Percentiles rank a stretch among this genome's conserved stretches.
phyloP scores from a whole-genome alignment of 352 stramenopile genomes.

The Paralagenidium karlingii region DNA sequence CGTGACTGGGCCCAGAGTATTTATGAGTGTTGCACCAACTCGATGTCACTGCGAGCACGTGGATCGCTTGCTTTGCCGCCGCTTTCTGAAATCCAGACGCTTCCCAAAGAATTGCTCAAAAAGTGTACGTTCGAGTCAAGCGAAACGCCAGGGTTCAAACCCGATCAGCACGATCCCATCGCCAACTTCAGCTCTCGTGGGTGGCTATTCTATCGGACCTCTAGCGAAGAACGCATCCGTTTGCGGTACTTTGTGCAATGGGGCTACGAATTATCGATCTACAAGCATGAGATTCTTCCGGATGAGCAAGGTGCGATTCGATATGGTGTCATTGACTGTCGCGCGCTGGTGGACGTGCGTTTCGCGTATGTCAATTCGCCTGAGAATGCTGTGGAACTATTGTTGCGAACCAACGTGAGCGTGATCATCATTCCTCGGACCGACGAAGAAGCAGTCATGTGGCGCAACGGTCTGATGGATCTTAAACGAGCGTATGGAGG shows the following conservation, averaged over 20 bases:
- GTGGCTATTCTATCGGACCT: conserved; percentile 79
- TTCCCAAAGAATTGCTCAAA: conserved; percentile 80
- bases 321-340: conserved; percentile 79
- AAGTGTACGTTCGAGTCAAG: conserved; percentile 41
- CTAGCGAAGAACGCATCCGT: conserved; percentile 67
- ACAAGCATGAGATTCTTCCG: conserved; percentile 77
- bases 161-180: not conserved
- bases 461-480: conserved; percentile 60
- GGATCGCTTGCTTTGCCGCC: conserved; percentile 16
- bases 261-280: conserved; percentile 82
- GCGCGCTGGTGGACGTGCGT: conserved; percentile 63
- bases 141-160: not conserved
- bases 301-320: conserved; percentile 71
- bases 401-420: conserved; percentile 54
- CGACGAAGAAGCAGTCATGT: conserved; percentile 78
- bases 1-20: conserved; percentile 65
- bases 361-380: conserved; percentile 78
- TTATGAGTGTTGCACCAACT: conserved; percentile 81
- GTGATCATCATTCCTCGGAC: conserved; percentile 75
- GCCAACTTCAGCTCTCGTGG: conserved; percentile 54
- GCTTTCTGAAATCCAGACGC: conserved; percentile 56
- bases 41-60: conserved; percentile 61
- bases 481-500: conserved; percentile 74
- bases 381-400: conserved; percentile 74
- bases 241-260: conserved; percentile 81